Evolutionary conservation across 129 eudicot species (phyloP).

Genomic region (Helichrysum umbraculigerum): DNA sequence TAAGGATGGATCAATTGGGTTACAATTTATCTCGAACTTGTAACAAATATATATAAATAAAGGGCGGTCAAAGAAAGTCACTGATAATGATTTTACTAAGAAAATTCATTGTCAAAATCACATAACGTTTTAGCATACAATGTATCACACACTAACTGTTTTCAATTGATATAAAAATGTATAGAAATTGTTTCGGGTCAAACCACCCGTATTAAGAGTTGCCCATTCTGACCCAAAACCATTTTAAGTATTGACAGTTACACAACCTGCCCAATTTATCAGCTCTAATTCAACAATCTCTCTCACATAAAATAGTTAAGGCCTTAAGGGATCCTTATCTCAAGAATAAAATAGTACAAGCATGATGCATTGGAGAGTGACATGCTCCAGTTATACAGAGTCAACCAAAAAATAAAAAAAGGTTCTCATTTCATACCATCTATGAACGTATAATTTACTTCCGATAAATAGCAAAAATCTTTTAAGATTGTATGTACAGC

Average conservation of each 20-base stretch:
- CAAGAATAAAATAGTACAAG: background rate
- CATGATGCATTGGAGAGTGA: no score
- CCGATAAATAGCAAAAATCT: conserved; percentile 16
- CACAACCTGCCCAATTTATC: background rate
- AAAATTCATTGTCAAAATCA: background rate
- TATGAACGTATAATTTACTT: conserved; percentile 18
- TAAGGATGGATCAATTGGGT: background rate
- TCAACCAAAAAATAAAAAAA: background rate
- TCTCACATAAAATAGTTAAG: background rate
- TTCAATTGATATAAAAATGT: no score
- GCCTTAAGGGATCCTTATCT: background rate
- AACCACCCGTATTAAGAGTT: background rate
- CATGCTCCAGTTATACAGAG: background rate
- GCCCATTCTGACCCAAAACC: background rate
- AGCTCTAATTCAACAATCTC: background rate
- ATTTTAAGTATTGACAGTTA: background rate
- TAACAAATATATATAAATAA: background rate
- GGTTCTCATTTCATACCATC: background rate
- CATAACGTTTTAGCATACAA: background rate
- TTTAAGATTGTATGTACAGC: conserved; percentile 3
- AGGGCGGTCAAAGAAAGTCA: background rate
- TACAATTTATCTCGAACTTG: background rate
- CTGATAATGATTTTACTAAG: background rate
- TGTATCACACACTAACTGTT: background rate
- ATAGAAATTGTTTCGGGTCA: background rate